Conservation (phyloP, 2,329 filamentous ascomycete genomes). For the Laburnicola sp. region DNA sequence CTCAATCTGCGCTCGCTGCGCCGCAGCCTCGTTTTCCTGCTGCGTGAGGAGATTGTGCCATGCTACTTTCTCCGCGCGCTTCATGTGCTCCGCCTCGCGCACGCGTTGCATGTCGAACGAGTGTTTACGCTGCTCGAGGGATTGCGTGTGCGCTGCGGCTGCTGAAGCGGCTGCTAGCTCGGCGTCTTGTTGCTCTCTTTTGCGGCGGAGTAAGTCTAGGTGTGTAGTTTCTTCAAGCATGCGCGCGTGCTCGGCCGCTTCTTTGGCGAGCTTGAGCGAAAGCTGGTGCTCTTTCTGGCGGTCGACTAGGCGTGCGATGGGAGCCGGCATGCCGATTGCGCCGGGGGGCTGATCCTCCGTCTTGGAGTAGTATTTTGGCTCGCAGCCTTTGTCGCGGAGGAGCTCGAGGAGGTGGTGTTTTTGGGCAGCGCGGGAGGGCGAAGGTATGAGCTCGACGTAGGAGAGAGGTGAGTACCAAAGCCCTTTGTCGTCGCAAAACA, state of each 20-base stretch:
- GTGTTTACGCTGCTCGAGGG: slow-evolving; percentile 35
- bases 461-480: slow-evolving; percentile 67
- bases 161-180: slow-evolving; percentile 26
- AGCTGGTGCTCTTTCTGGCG: slow-evolving; percentile 38
- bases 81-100: slow-evolving; percentile 36
- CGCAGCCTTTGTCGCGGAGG: slow-evolving; percentile 40
- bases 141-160: slow-evolving; percentile 24
- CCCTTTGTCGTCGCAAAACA: slow-evolving; percentile 48
- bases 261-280: slow-evolving; percentile 29
- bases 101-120: slow-evolving; percentile 38
- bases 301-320: slow-evolving; percentile 36
- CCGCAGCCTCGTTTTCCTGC: slow-evolving; percentile 34
- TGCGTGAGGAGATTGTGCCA: slow-evolving; percentile 36
- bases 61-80: slow-evolving; percentile 32
- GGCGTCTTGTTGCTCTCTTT: slow-evolving; percentile 32
- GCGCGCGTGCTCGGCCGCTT: slow-evolving; percentile 33
- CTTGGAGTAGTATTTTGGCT: slow-evolving; percentile 39
- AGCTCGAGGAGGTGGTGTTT: slow-evolving; percentile 32
- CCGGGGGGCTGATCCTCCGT: slow-evolving; percentile 44
- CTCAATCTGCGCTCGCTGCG: slow-evolving; percentile 24
- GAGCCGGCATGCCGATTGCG: slow-evolving; percentile 36
- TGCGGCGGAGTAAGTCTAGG: slow-evolving; percentile 32
- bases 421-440: slow-evolving; percentile 21
- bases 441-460: slow-evolving; percentile 53
- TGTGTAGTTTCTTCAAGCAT: slow-evolving; percentile 35